Percentiles rank a stretch among this genome's conserved stretches.
These are phyloP conservation scores for Zasmidium citrigriseum DNA, from an alignment of 2,329 filamentous ascomycete species.

Conservation along the genomic window DNA sequence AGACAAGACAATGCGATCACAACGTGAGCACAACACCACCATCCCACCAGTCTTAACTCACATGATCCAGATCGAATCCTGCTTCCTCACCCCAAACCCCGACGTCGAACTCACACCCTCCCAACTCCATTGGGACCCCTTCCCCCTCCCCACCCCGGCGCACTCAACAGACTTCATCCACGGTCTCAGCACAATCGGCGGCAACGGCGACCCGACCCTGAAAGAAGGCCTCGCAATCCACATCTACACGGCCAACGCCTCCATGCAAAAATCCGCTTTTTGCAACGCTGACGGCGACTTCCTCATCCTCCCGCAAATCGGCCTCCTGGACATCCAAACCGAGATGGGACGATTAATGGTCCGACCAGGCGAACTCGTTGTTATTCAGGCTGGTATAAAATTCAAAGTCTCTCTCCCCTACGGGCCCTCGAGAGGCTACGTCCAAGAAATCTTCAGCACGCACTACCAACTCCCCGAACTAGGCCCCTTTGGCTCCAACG, in stretches of 20 bases:
- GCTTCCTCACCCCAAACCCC: slow-evolving; percentile 16
- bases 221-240: slow-evolving; percentile 24
- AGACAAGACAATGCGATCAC: not conserved
- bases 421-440: slow-evolving; percentile 63
- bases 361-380: slow-evolving; percentile 63
- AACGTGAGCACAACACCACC: too few species aligned
- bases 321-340: slow-evolving; percentile 65
- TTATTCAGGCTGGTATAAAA: slow-evolving; percentile 65
- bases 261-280: slow-evolving; percentile 55
- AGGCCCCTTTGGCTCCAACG: slow-evolving; percentile 65
- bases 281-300: slow-evolving; percentile 77
- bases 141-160: slow-evolving; percentile 12
- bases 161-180: slow-evolving; percentile 21
- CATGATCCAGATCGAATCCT: slow-evolving; percentile 16
- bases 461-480: slow-evolving; percentile 66
- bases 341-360: slow-evolving; percentile 64
- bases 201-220: slow-evolving; percentile 23
- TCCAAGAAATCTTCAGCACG: slow-evolving; percentile 65
- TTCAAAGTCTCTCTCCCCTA: slow-evolving; percentile 60
- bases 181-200: slow-evolving; percentile 25
- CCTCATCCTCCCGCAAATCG: slow-evolving; percentile 64
- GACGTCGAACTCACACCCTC: slow-evolving; percentile 11
- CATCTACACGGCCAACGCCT: slow-evolving; percentile 22
- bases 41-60: too few species aligned
- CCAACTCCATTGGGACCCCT: slow-evolving; percentile 19